Percentiles rank a stretch among this genome's conserved stretches.
These are phyloP conservation scores for Mortierella sp. DNA, from an alignment of 371 early-diverging fungal species.

Conservation along the genomic window DNA sequence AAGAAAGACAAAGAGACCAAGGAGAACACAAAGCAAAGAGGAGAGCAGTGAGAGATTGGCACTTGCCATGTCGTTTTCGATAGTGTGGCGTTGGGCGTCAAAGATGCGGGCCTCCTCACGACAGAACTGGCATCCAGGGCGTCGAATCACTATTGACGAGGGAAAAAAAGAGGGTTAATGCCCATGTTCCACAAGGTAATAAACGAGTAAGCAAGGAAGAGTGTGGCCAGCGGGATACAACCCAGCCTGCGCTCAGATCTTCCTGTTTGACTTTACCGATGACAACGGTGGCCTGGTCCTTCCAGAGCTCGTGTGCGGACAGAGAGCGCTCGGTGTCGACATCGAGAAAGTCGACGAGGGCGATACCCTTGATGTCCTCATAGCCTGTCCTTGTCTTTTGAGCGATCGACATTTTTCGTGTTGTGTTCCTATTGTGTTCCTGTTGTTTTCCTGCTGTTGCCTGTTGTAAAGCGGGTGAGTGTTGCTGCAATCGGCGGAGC, in stretches of 20 bases:
- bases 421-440: neutral
- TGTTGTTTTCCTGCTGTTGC: neutral
- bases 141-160: slow-evolving; percentile 45
- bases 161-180: neutral
- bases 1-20: neutral
- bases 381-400: slow-evolving; percentile 27
- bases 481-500: no score
- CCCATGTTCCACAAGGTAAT: neutral
- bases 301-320: slow-evolving; percentile 40
- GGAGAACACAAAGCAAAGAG: neutral
- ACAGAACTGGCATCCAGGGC: slow-evolving; percentile 65
- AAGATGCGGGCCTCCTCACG: slow-evolving; percentile 62
- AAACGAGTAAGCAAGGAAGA: no score
- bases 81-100: slow-evolving; percentile 31
- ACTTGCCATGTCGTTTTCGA: slow-evolving; percentile 51
- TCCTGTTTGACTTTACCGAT: slow-evolving; percentile 24
- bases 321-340: slow-evolving; percentile 21
- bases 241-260: neutral
- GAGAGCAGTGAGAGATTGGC: no score
- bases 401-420: neutral
- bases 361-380: slow-evolving; percentile 35
- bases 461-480: neutral
- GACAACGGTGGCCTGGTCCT: slow-evolving; percentile 39
- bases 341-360: slow-evolving; percentile 40
- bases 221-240: neutral